phyloP scores from a whole-genome alignment of 2,329 filamentous ascomycete genomes.

The Metarhizium brunneum region DNA sequence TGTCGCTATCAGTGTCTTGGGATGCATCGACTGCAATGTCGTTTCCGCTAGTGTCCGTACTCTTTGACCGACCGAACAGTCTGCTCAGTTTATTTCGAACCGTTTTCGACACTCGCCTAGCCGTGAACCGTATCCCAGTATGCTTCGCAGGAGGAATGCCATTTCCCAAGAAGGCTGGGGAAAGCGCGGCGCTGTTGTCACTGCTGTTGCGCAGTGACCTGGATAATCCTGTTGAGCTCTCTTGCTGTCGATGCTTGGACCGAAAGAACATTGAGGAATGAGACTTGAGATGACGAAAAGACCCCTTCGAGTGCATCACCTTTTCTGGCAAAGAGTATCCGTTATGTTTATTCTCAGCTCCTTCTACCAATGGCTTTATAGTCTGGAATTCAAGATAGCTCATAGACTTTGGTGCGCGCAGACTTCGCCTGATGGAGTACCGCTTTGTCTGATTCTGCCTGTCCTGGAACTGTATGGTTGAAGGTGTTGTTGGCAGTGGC shows the following conservation, averaged over 20 bases:
- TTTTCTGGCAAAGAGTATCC: constrained; percentile 26
- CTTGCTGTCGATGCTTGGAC: constrained; percentile 24
- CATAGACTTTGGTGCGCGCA: constrained; percentile 46
- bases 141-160: constrained; percentile 16
- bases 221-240: constrained; percentile 28
- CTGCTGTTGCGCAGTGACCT: constrained; percentile 41
- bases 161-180: constrained; percentile 19
- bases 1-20: constrained; percentile 17
- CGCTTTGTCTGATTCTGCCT: constrained; percentile 21
- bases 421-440: background rate
- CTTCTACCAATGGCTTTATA: background rate
- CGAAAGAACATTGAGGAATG: constrained; percentile 37
- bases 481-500: constrained; percentile 5
- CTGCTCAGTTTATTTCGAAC: constrained; percentile 52
- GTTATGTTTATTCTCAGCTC: background rate
- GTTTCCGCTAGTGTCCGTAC: constrained; percentile 6
- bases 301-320: constrained; percentile 24
- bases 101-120: constrained; percentile 52
- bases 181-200: constrained; percentile 26
- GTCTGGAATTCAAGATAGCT: constrained; percentile 31
- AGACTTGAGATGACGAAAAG: constrained; percentile 25
- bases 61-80: constrained; percentile 21
- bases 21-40: constrained; percentile 5
- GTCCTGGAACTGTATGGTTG: constrained; percentile 3
- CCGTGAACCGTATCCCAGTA: constrained; percentile 35